Evolutionary conservation across 2,329 filamentous ascomycete genomes (phyloP), one percentile per base, ranked within the genome.

Genomic region (Colletotrichum plurivorum): DNA sequence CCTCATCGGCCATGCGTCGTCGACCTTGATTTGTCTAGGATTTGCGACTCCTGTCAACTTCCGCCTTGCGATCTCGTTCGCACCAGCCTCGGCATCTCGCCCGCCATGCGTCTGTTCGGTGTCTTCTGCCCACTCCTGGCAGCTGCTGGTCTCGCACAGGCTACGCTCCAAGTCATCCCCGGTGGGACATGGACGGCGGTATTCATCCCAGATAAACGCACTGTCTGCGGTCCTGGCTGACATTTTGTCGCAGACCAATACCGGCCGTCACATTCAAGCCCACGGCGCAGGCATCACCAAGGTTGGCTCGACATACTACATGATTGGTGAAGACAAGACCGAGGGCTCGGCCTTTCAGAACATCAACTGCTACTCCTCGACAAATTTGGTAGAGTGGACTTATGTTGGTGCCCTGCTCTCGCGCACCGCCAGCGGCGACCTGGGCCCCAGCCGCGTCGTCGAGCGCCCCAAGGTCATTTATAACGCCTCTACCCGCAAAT

Each of bases 281-380:
- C 90, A 92, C 74, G 90, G 90, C 4, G 88, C 87, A 1, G 90
- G 89, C 52, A 82, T 92, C 59, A 71, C 46, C 18, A 81, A 87
- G 72, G 86, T 87, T 2, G 83, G 84, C 51, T 82, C 81, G 18
- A 87, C 84, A 0, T 93, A 89, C 80, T 93, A 93, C 79, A 85
- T 90, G 79, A 87, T 92, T 45, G 91, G 91, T 16, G 91, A 93
- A 76, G 90, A 93, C 80, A 92, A 92, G 76, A 87, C 88, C 2
- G 79, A 86, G n/a, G 89, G 90, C 25, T 85, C 82, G 1, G 79
- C 82, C 0, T 93, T 92, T 76, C 85, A 89, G 68, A 89, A 89
- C 64, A 81, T 93, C 72, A 92, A 92, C 76, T 93, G 90, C 79
- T 93, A 92, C 77, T 88, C 87, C 0, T 90, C 88, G n/a, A 82